Conservation (phyloP, 805 yeast genomes). For the Kluyveromyces siamensis region DNA sequence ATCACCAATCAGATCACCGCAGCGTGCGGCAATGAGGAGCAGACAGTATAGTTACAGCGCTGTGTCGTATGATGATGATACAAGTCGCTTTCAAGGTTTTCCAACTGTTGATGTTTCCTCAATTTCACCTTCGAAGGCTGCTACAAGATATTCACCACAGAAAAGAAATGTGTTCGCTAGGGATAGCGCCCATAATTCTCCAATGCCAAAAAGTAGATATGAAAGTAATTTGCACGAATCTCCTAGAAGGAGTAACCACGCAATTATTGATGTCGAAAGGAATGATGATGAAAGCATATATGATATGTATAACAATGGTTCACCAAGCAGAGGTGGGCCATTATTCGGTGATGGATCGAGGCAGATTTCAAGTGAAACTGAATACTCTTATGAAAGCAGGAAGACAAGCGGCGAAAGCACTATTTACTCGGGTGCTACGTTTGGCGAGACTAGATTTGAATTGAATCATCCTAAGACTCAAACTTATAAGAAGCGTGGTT, state of each 20-base stretch:
- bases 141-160: conserved; percentile 32
- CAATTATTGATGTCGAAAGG: conserved; percentile 40
- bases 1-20: conserved; percentile 22
- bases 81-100: conserved; percentile 26
- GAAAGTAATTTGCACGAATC: conserved; percentile 62
- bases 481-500: conserved; percentile 42
- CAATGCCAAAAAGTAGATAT: conserved; percentile 43
- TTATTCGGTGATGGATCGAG: background rate
- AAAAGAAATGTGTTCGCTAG: conserved; percentile 28
- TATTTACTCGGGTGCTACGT: conserved; percentile 25
- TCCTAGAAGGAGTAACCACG: conserved; percentile 50
- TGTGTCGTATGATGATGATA: conserved; percentile 13
- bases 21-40: conserved; percentile 20
- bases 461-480: conserved; percentile 28
- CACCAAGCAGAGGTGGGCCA: conserved; percentile 12
- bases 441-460: conserved; percentile 29
- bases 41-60: conserved; percentile 19
- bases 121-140: conserved; percentile 33
- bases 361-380: conserved; percentile 31
- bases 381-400: conserved; percentile 53
- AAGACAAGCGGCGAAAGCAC: conserved; percentile 33
- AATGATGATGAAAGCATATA: conserved; percentile 16
- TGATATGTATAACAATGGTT: conserved; percentile 6
- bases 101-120: conserved; percentile 9
- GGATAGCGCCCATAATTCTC: conserved; percentile 24